Conservation (phyloP, 345 rosid species). For the Populus pruinosa region DNA sequence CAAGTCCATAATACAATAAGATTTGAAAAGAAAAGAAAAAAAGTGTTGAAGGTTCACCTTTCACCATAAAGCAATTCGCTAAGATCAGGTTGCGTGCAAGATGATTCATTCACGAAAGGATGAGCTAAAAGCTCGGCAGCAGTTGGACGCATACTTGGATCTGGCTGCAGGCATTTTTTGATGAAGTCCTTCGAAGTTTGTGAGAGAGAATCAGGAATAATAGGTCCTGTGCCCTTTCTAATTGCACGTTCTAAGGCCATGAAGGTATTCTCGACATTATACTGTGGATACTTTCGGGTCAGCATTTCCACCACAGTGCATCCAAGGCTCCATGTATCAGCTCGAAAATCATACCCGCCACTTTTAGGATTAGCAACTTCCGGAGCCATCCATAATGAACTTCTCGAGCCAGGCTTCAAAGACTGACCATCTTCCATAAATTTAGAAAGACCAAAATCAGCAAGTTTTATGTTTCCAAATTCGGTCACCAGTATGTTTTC, state of each 20-base stretch:
- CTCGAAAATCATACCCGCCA: too few species aligned
- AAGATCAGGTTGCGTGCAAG: neutral
- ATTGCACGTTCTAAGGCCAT: neutral
- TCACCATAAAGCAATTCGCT: neutral
- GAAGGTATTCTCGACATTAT: constrained; percentile 33
- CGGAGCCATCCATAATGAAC: constrained; percentile 31
- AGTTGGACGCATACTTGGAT: constrained; percentile 16
- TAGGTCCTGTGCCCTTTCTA: constrained; percentile 6
- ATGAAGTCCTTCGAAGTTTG: constrained; percentile 6
- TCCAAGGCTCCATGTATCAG: constrained; percentile 67
- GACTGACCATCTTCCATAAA: neutral
- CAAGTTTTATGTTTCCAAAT: constrained; percentile 26
- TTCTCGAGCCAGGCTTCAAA: constrained; percentile 17
- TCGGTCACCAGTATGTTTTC: constrained; percentile 38
- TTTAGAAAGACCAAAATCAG: constrained; percentile 45
- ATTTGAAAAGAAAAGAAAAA: too few species aligned
- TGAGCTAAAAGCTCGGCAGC: constrained; percentile 20
- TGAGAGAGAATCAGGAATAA: constrained; percentile 6
- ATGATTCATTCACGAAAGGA: constrained; percentile 15
- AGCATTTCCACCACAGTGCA: constrained; percentile 83
- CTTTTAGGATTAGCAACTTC: constrained; percentile 26
- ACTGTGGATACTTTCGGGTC: constrained; percentile 51
- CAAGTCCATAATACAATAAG: too few species aligned
- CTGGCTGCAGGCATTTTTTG: constrained; percentile 11
- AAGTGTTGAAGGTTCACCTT: too few species aligned